Percentiles rank a stretch among this genome's conserved stretches.
These are phyloP conservation scores for Phyllosticta ampelicida DNA, from an alignment of 2,329 filamentous ascomycete species.

Conservation along the genomic window DNA sequence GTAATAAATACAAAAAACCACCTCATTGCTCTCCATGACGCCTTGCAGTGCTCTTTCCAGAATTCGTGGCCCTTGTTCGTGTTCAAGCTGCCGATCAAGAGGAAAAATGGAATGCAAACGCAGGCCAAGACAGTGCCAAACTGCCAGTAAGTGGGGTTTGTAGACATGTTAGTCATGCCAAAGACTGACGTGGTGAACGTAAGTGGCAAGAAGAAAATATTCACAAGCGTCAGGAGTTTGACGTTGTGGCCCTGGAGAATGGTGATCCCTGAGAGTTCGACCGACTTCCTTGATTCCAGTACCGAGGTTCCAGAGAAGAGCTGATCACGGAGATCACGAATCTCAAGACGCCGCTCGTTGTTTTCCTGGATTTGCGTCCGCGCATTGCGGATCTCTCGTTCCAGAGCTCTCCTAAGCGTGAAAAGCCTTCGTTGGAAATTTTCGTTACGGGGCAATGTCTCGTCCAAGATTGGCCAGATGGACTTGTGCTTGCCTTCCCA, in stretches of 20 bases:
- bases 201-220: slow-evolving; percentile 50
- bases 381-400: slow-evolving; percentile 42
- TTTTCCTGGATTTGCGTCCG: slow-evolving; percentile 40
- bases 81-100: slow-evolving; percentile 35
- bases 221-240: slow-evolving; percentile 48
- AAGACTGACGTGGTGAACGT: slow-evolving; percentile 53
- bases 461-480: slow-evolving; percentile 45
- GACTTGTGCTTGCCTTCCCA: slow-evolving; percentile 46
- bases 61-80: slow-evolving; percentile 29
- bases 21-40: slow-evolving; percentile 9
- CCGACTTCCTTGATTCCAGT: slow-evolving; percentile 49
- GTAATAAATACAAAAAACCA: slow-evolving; percentile 7
- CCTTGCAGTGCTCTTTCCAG: slow-evolving; percentile 17
- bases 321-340: slow-evolving; percentile 48
- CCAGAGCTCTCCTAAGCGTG: slow-evolving; percentile 38
- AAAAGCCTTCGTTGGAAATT: slow-evolving; percentile 42
- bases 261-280: slow-evolving; percentile 43
- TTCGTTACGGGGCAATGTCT: slow-evolving; percentile 34
- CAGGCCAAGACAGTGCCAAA: slow-evolving; percentile 32
- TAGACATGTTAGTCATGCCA: slow-evolving; percentile 40
- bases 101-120: slow-evolving; percentile 37
- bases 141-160: slow-evolving; percentile 23
- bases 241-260: slow-evolving; percentile 52
- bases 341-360: slow-evolving; percentile 44
- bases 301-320: slow-evolving; percentile 54